Percentiles rank a stretch among this genome's conserved stretches.
phyloP scores from a whole-genome alignment of 768 basidiomycete species.

The Leccinum obscurum region DNA sequence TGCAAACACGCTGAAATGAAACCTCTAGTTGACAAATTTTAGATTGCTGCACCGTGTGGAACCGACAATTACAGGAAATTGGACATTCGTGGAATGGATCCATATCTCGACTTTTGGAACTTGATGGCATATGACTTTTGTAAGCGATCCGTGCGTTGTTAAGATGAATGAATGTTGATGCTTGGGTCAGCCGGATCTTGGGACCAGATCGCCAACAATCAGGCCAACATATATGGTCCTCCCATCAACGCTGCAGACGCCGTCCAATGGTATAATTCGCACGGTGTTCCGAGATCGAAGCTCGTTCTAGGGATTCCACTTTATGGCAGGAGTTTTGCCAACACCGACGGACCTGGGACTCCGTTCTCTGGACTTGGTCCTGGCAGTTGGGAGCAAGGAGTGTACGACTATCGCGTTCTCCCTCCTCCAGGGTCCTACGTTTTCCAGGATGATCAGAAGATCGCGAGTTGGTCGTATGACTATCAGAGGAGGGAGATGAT shows the following conservation, averaged over 20 bases:
- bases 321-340: constrained; percentile 89
- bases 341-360: constrained; percentile 78
- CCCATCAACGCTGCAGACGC: constrained; percentile 62
- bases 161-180: constrained; percentile 12
- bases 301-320: constrained; percentile 90
- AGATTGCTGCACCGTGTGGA: constrained; percentile 95
- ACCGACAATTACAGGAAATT: constrained; percentile 82
- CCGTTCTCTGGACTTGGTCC: constrained; percentile 81
- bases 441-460: constrained; percentile 59
- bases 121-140: constrained; percentile 93
- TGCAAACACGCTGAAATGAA: constrained; percentile 4
- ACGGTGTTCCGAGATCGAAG: constrained; percentile 77
- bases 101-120: constrained; percentile 93
- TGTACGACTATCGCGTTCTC: constrained; percentile 92
- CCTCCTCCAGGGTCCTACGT: constrained; percentile 73
- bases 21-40: constrained; percentile 3
- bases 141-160: constrained; percentile 33
- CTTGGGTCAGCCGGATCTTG: constrained; percentile 66
- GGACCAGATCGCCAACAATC: constrained; percentile 73
- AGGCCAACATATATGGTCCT: constrained; percentile 80
- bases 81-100: constrained; percentile 80
- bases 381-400: constrained; percentile 88
- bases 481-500: constrained; percentile 74
- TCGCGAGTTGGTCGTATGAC: constrained; percentile 88
- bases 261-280: constrained; percentile 65